Evolutionary conservation across 2,329 filamentous ascomycete species (phyloP).

Genomic region (Trematosphaeria pertusa): DNA sequence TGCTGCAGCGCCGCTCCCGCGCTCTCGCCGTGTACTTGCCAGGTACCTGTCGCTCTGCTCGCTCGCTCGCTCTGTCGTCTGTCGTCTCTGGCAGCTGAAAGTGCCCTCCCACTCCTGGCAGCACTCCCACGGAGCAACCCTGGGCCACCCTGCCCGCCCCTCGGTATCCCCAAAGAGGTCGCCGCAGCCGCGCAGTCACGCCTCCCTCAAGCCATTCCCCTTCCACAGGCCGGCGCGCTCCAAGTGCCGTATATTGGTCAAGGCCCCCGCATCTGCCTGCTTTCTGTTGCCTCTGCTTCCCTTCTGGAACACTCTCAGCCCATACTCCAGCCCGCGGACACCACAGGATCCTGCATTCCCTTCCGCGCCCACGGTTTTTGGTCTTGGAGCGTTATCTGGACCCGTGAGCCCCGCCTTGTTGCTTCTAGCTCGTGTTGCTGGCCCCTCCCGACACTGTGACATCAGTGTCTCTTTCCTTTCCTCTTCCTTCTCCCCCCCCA

Average conservation of each 20-base stretch:
- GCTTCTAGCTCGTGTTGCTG: slow-evolving; percentile 41
- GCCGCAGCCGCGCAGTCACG: slow-evolving; percentile 43
- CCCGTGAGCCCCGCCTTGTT: slow-evolving; percentile 39
- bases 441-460: slow-evolving; percentile 42
- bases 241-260: slow-evolving; percentile 49
- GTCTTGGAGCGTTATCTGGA: slow-evolving; percentile 33
- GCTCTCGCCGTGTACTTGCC: slow-evolving; percentile 24
- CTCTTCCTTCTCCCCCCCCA: slow-evolving; percentile 26
- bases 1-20: slow-evolving; percentile 26
- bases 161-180: slow-evolving; percentile 33
- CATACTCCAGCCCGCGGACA: slow-evolving; percentile 29
- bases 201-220: slow-evolving; percentile 27
- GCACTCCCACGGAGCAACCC: slow-evolving; percentile 23
- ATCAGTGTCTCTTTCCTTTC: slow-evolving; percentile 47
- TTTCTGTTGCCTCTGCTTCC: slow-evolving; percentile 30
- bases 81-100: slow-evolving; percentile 23
- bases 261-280: slow-evolving; percentile 40
- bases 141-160: slow-evolving; percentile 19
- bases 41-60: no score
- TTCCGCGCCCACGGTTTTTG: slow-evolving; percentile 30
- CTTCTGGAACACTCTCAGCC: slow-evolving; percentile 36
- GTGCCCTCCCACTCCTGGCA: slow-evolving; percentile 8
- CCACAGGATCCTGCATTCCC: slow-evolving; percentile 30
- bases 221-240: slow-evolving; percentile 30
- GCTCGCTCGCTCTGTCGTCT: no score